Evolutionary conservation across 2,329 filamentous ascomycete genomes (phyloP).

Genomic region (Clarireedia monteithiana): DNA sequence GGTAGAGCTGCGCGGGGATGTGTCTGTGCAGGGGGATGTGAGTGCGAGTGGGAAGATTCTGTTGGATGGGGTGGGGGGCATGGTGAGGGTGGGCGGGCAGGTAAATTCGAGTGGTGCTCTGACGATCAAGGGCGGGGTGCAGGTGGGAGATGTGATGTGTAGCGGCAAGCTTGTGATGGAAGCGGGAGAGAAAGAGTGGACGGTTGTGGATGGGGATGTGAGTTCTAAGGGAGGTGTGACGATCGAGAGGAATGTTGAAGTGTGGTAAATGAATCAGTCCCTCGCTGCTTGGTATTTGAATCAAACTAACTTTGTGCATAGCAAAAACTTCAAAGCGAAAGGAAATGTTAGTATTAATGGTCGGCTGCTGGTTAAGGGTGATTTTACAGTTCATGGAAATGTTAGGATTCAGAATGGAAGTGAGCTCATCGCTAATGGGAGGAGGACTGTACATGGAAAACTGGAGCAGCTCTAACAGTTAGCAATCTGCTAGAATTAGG

Average conservation of each 20-base stretch:
- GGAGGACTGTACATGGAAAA: constrained; percentile 21
- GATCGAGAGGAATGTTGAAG: constrained; percentile 7
- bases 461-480: constrained; percentile 2
- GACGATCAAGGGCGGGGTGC: neutral
- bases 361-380: constrained; percentile 15
- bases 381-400: constrained; percentile 19
- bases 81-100: constrained; percentile 14
- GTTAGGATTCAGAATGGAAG: constrained; percentile 14
- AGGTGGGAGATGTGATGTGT: constrained; percentile 11
- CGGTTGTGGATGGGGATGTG: constrained; percentile 12
- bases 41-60: constrained; percentile 12
- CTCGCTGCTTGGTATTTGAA: neutral
- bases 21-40: constrained; percentile 13
- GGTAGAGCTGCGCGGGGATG: constrained; percentile 9
- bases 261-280: constrained; percentile 10
- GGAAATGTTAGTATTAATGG: constrained; percentile 16
- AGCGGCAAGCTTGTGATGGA: constrained; percentile 14
- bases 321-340: constrained; percentile 11
- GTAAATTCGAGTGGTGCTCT: constrained; percentile 3
- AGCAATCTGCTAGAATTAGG: too few species aligned
- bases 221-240: neutral
- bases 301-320: neutral
- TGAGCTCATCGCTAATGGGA: constrained; percentile 18
- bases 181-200: constrained; percentile 1
- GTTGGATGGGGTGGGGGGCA: neutral